Base-by-base conservation (phyloP, 2,329 filamentous ascomycete species). In the Xylaria sp. region DNA sequence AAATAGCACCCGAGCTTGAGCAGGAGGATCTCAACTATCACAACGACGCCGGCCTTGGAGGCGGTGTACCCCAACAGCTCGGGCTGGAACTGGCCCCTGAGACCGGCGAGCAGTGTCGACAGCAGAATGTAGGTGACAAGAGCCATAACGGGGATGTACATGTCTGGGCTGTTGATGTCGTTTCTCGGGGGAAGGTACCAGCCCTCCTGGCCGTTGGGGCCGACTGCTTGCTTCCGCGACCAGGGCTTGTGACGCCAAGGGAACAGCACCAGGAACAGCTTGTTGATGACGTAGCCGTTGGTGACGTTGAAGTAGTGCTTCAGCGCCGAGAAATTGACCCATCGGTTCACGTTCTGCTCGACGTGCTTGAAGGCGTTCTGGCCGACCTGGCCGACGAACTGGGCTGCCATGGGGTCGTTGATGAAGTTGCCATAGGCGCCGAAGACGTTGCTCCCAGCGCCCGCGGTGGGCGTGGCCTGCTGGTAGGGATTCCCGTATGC, bases 231-330 rank as follows among this genome's bases (percentile, higher is more conserved):
- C 80, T 97, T 94, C 73, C 97, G 92, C 69, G 94, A 97, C 96
- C 96, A 99, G 6, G 95, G 95, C 83, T 94, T 94, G 82, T 99
- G 97, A 75, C 95, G 89, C 95, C 96, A 99, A 63, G 96, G 96
- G 82, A 98, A 97, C 70, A 99, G 90, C 68, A 99, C 95, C 68
- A 99, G 89, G 79, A 92, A 90, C 68, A 99, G 87, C 83, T 99
- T 99, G 83, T 91, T 94, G 79, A 97, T 86, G 79, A 99, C 96
- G 82, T 99, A 99, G 68, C 89, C 92, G 86, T 99, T 99, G 74
- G 94, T 97, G 72, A 99, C 96, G 83, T 98, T 98, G 85, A 99
- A 99, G 87, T 98, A 99, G 83, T 98, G 96, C 82, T 99, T 99
- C 54, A 99, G 87, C 20, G 94, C 93, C 15, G 92, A 91, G 75